Percentiles rank a stretch among this genome's conserved stretches.
phyloP scores from a whole-genome alignment of 495 filamentous ascomycete genomes.

The Aspergillus campestris region DNA sequence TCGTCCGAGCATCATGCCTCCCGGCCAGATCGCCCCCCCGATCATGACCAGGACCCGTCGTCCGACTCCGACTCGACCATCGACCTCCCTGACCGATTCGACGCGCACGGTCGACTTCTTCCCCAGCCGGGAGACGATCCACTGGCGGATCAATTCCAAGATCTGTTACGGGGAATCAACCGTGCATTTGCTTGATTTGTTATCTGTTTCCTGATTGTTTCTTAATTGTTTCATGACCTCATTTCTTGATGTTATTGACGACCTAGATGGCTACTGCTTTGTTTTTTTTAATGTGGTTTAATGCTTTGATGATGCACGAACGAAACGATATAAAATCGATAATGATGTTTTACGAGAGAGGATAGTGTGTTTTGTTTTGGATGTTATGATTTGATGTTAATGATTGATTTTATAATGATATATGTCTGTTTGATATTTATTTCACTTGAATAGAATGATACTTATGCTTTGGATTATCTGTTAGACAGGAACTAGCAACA shows the following conservation, averaged over 20 bases:
- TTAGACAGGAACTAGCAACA: too few relatives aligned
- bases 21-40: not conserved
- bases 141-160: constrained; percentile 27
- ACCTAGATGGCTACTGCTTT: not conserved
- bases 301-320: constrained; percentile 1
- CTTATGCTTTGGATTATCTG: too few relatives aligned
- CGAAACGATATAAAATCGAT: too few relatives aligned
- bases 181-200: constrained; percentile 16
- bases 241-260: not conserved
- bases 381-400: too few relatives aligned
- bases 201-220: constrained; percentile 1
- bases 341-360: too few relatives aligned
- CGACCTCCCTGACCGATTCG: constrained; percentile 59
- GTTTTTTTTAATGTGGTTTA: not conserved
- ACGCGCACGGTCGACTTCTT: constrained; percentile 47
- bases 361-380: too few relatives aligned
- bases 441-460: too few relatives aligned
- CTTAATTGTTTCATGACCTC: not conserved
- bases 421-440: too few relatives aligned
- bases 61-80: constrained; percentile 40
- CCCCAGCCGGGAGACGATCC: constrained; percentile 27
- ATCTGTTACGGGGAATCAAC: constrained; percentile 27
- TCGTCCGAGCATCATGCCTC: constrained; percentile 17
- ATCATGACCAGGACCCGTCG: constrained; percentile 13
- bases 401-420: too few relatives aligned